Evolutionary conservation across 805 yeast genomes (phyloP).

Genomic region (Alloascoidea africana): DNA sequence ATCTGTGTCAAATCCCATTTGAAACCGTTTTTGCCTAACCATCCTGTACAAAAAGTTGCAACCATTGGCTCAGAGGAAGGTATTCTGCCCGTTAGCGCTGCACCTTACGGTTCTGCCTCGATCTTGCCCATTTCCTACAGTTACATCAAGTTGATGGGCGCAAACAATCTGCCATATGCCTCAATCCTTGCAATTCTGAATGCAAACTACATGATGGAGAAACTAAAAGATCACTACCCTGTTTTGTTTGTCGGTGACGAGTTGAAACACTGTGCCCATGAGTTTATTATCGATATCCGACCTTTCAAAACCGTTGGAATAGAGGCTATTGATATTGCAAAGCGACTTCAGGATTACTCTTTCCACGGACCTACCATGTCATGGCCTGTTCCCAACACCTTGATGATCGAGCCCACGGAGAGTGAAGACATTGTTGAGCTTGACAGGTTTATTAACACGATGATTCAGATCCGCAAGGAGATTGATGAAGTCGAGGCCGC

Average conservation of each 20-base stretch:
- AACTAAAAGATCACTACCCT: constrained; percentile 53
- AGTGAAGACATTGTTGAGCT: constrained; percentile 80
- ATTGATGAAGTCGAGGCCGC: constrained; percentile 59
- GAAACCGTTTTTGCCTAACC: constrained; percentile 69
- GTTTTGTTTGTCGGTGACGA: constrained; percentile 59
- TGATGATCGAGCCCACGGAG: constrained; percentile 98
- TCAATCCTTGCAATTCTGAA: constrained; percentile 84
- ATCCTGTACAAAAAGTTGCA: constrained; percentile 41
- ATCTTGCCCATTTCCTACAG: constrained; percentile 90
- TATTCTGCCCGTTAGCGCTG: constrained; percentile 75
- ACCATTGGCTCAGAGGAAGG: constrained; percentile 23
- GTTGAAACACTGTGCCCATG: constrained; percentile 84
- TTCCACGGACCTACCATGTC: constrained; percentile 99
- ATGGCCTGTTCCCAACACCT: constrained; percentile 94
- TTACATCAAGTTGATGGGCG: constrained; percentile 90
- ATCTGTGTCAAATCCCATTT: constrained; percentile 82
- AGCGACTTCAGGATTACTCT: constrained; percentile 93
- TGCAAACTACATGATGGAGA: constrained; percentile 89
- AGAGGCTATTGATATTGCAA: constrained; percentile 94
- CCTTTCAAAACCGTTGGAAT: constrained; percentile 65
- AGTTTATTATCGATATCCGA: constrained; percentile 84
- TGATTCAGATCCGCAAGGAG: constrained; percentile 72
- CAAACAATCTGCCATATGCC: constrained; percentile 68
- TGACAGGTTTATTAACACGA: constrained; percentile 79
- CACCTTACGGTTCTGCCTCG: constrained; percentile 92